Evolutionary conservation across 2,329 filamentous ascomycete genomes (phyloP).

Genomic region (Botrytis medusae): DNA sequence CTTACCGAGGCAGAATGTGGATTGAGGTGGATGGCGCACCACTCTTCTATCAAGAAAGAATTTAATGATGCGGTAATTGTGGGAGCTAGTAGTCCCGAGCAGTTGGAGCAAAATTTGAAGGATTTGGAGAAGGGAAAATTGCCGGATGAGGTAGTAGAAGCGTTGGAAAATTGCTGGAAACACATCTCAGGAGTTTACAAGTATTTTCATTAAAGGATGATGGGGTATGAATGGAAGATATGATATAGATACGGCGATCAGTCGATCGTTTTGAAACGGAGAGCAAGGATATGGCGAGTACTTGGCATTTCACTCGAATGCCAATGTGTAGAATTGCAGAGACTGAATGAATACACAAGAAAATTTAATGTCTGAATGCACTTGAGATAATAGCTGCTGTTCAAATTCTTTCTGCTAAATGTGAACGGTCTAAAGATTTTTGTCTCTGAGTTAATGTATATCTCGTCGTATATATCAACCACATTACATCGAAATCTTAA

Average conservation of each 20-base stretch:
- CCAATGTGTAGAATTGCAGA: neutral
- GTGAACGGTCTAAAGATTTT: neutral
- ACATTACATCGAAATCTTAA: too few relatives aligned
- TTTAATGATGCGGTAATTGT: conserved; percentile 60
- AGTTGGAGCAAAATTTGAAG: conserved; percentile 58
- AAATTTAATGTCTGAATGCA: neutral
- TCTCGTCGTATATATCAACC: neutral
- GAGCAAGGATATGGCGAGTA: neutral
- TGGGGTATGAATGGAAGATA: neutral
- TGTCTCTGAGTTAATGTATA: too few relatives aligned
- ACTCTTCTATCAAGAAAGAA: conserved; percentile 58
- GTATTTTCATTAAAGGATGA: neutral
- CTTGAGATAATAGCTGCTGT: neutral
- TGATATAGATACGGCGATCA: neutral
- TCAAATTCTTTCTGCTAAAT: neutral
- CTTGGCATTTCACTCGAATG: neutral
- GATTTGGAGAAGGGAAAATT: conserved; percentile 68
- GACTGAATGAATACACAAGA: neutral
- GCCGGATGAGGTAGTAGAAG: conserved; percentile 72
- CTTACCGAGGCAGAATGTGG: conserved; percentile 72
- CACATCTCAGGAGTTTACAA: conserved; percentile 2
- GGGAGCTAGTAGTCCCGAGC: conserved; percentile 56
- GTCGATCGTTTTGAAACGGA: neutral
- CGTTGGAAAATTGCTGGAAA: conserved; percentile 74
- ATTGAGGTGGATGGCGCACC: conserved; percentile 71